phyloP scores from a whole-genome alignment of 352 stramenopile species.

The Globisporangium lucens region DNA sequence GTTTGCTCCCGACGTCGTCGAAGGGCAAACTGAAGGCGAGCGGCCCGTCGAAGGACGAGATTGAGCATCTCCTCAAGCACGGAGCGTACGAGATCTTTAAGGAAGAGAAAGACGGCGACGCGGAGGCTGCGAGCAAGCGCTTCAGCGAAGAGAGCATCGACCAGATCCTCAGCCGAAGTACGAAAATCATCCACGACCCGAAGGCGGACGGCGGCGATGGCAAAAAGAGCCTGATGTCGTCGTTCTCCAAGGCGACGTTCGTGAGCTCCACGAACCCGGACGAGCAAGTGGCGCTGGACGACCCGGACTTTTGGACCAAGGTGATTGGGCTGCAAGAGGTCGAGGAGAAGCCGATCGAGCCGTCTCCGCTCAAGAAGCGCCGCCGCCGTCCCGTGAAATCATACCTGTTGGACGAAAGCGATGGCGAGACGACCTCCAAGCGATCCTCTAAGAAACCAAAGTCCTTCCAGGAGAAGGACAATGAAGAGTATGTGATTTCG shows the following conservation, averaged over 20 bases:
- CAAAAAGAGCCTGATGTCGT: slow-evolving; percentile 83
- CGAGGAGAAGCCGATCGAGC: slow-evolving; percentile 57
- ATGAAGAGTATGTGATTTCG: slow-evolving; percentile 77
- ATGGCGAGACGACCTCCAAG: slow-evolving; percentile 33
- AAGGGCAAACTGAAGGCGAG: slow-evolving; percentile 47
- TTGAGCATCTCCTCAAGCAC: slow-evolving; percentile 92
- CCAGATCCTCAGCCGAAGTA: slow-evolving; percentile 93
- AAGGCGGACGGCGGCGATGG: slow-evolving; percentile 45
- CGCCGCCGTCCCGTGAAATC: slow-evolving; percentile 69
- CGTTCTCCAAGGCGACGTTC: slow-evolving; percentile 93
- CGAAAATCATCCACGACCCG: slow-evolving; percentile 84
- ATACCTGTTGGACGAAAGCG: slow-evolving; percentile 67
- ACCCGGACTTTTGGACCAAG: slow-evolving; percentile 95
- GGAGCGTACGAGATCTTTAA: slow-evolving; percentile 94
- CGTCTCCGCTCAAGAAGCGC: slow-evolving; percentile 72
- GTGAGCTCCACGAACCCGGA: slow-evolving; percentile 85
- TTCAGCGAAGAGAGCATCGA: slow-evolving; percentile 99
- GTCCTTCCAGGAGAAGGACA: slow-evolving; percentile 29
- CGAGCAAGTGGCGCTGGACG: slow-evolving; percentile 88
- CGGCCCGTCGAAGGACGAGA: slow-evolving; percentile 86
- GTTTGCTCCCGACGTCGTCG: slow-evolving; percentile 9
- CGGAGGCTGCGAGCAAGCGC: slow-evolving; percentile 91
- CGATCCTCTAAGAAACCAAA: slow-evolving; percentile 24
- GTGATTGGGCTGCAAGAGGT: slow-evolving; percentile 85
- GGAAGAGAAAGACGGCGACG: slow-evolving; percentile 87